Conservation (phyloP, 306 rosid species). For the Sicyos edulis region DNA sequence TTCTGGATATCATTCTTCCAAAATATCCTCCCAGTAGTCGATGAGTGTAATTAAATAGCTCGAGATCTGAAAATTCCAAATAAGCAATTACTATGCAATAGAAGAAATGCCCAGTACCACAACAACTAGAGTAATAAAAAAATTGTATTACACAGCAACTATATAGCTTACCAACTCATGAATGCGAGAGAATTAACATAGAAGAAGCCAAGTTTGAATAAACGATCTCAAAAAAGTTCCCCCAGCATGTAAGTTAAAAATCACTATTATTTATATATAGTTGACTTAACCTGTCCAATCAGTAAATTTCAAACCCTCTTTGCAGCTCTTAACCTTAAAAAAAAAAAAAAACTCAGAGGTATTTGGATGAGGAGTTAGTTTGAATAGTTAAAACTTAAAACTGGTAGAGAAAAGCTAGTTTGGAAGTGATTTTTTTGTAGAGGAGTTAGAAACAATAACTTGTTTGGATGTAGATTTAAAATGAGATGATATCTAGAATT, state of each 20-base stretch:
- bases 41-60: not conserved
- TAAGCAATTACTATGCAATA: not conserved
- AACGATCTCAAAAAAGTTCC: not conserved
- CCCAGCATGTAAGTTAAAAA: conserved; percentile 7
- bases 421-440: no score
- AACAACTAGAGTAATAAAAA: not conserved
- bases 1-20: not conserved
- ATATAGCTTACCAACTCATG: not conserved
- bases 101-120: not conserved
- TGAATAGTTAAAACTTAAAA: no score
- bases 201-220: not conserved
- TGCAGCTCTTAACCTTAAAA: not conserved
- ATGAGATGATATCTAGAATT: no score
- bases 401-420: no score
- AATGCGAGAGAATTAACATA: not conserved
- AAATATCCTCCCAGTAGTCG: no score
- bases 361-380: no score
- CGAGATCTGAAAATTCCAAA: not conserved
- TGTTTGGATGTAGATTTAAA: no score
- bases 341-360: no score
- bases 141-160: not conserved
- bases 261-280: not conserved
- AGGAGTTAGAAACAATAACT: no score
- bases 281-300: not conserved
- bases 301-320: not conserved